Percentiles rank a stretch among this genome's conserved stretches.
phyloP scores from a whole-genome alignment of 2,329 filamentous ascomycete species.

The Zymoseptoria pseudotritici region DNA sequence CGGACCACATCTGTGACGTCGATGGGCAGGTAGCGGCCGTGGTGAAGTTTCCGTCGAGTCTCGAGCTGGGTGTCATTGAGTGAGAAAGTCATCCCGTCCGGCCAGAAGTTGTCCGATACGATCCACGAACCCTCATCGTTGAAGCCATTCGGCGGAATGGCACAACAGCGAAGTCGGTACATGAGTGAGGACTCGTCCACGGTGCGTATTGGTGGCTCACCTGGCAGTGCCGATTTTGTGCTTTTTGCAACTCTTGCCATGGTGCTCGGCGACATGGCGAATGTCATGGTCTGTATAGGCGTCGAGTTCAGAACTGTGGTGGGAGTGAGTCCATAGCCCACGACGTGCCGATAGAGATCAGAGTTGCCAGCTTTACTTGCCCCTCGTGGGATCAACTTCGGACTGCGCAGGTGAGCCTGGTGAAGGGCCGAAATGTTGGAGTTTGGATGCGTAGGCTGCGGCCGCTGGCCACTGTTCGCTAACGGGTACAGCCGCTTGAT shows the following conservation, averaged over 20 bases:
- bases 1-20: constrained; percentile 60
- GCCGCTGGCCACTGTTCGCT: constrained; percentile 14
- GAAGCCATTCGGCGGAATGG: constrained; percentile 26
- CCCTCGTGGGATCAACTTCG: constrained; percentile 30
- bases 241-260: constrained; percentile 31
- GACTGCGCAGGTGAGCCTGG: constrained; percentile 51
- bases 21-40: constrained; percentile 67
- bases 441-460: constrained; percentile 37
- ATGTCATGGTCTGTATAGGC: constrained; percentile 39
- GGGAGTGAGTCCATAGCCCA: constrained; percentile 46
- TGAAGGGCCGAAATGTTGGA: constrained; percentile 48
- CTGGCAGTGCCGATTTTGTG: constrained; percentile 21
- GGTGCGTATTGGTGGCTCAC: constrained; percentile 25
- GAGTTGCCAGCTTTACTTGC: background rate
- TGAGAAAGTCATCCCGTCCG: constrained; percentile 58
- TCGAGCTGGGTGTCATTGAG: constrained; percentile 53
- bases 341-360: constrained; percentile 51
- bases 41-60: constrained; percentile 61
- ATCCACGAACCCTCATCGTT: constrained; percentile 52
- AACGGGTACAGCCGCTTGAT: background rate
- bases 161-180: constrained; percentile 64
- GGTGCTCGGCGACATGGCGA: constrained; percentile 38
- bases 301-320: constrained; percentile 25
- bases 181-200: constrained; percentile 49
- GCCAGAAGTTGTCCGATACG: constrained; percentile 61